Conservation (phyloP, 2,329 filamentous ascomycete species). For the Colletotrichum sp. region DNA sequence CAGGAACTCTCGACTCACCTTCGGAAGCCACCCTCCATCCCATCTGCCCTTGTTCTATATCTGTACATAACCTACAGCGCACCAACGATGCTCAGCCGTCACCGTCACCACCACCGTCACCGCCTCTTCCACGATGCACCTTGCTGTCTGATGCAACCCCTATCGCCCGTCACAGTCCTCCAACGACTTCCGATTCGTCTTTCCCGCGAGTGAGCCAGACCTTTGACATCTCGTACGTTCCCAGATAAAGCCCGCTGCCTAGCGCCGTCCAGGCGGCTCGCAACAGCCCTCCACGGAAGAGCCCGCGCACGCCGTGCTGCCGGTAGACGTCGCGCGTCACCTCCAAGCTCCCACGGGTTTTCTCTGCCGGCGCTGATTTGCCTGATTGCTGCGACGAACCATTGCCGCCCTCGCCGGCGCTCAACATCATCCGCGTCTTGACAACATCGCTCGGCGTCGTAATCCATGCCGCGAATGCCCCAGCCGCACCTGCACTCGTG, state of each 20-base stretch:
- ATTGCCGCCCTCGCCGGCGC: constrained; percentile 46
- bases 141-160: not conserved
- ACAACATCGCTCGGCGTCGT: constrained; percentile 91
- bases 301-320: constrained; percentile 71
- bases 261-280: constrained; percentile 81
- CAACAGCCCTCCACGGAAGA: constrained; percentile 78
- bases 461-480: constrained; percentile 75
- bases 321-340: constrained; percentile 69
- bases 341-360: constrained; percentile 48
- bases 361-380: not conserved
- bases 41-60: not conserved
- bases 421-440: constrained; percentile 88
- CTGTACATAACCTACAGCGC: not conserved
- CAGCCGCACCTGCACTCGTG: constrained; percentile 73
- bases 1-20: not conserved
- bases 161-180: constrained; percentile 22
- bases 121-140: constrained; percentile 1
- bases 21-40: not conserved
- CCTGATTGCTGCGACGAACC: not conserved
- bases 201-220: constrained; percentile 59
- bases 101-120: not conserved
- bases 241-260: constrained; percentile 83
- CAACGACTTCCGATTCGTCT: constrained; percentile 42
- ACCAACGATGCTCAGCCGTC: not conserved
- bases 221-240: constrained; percentile 83